Conservation (phyloP, 352 stramenopile species). For the Elongisporangium undulatum region DNA sequence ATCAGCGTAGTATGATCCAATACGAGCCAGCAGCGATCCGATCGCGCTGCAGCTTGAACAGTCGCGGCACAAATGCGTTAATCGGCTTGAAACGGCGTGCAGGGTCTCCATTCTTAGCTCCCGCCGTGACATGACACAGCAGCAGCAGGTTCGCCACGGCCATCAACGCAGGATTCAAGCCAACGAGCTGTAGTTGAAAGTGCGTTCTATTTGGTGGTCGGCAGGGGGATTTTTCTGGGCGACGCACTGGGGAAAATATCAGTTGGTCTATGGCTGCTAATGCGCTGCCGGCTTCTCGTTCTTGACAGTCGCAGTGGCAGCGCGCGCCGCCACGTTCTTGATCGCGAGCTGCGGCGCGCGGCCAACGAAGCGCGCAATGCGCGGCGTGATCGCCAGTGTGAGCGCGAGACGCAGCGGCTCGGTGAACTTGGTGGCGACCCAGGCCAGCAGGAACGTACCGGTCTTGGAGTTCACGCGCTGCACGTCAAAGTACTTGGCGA, state of each 20-base stretch:
- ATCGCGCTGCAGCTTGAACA: neutral
- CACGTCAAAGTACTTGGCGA: constrained; percentile 78
- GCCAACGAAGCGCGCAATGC: constrained; percentile 67
- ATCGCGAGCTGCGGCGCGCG: constrained; percentile 52
- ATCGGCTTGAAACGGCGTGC: neutral
- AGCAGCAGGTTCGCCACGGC: neutral
- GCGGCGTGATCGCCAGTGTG: constrained; percentile 74
- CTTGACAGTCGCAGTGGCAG: neutral
- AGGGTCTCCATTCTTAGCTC: neutral
- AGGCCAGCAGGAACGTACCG: constrained; percentile 75
- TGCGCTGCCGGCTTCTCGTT: neutral
- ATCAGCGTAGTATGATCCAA: too few relatives aligned
- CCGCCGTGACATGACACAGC: neutral
- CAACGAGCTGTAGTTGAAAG: neutral
- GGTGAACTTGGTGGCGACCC: constrained; percentile 87
- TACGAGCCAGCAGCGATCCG: neutral
- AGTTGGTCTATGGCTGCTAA: neutral
- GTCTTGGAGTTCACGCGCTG: constrained; percentile 80
- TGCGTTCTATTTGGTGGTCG: neutral
- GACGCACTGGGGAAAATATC: neutral
- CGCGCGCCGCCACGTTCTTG: constrained; percentile 11
- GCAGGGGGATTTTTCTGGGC: neutral
- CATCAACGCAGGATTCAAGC: neutral
- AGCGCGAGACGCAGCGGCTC: constrained; percentile 75
- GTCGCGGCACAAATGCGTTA: neutral